phyloP scores from a whole-genome alignment of 768 basidiomycete genomes.

The Punctularia strigosozonata region DNA sequence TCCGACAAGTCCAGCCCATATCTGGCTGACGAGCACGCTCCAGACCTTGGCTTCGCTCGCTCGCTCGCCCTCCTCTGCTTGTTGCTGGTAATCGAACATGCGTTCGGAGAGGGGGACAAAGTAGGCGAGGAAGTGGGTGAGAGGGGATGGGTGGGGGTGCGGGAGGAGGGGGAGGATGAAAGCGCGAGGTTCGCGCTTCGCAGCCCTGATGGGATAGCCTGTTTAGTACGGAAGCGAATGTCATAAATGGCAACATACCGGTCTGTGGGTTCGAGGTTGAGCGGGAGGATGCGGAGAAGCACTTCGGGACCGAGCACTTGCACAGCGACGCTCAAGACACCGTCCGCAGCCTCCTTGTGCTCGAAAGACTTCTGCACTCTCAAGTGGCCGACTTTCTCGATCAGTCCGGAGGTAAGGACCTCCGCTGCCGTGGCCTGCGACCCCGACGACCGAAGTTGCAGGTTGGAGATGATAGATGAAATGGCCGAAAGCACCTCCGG shows the following conservation, averaged over 20 bases:
- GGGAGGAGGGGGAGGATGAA: slow-evolving; percentile 83
- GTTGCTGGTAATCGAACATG: slow-evolving; percentile 82
- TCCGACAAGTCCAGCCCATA: slow-evolving; percentile 85
- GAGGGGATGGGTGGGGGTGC: slow-evolving; percentile 68
- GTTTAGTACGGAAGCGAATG: slow-evolving; percentile 1
- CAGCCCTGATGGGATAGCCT: slow-evolving; percentile 31
- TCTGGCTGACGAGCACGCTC: slow-evolving; percentile 86
- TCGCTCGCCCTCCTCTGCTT: slow-evolving; percentile 60
- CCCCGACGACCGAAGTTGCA: slow-evolving; percentile 36
- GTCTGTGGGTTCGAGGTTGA: slow-evolving; percentile 76
- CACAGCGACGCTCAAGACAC: slow-evolving; percentile 69
- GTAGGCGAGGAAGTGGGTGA: slow-evolving; percentile 78
- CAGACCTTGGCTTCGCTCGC: slow-evolving; percentile 89
- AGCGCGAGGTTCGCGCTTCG: slow-evolving; percentile 77
- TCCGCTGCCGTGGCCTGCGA: slow-evolving; percentile 52
- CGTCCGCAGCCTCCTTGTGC: slow-evolving; percentile 80
- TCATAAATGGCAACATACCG: slow-evolving; percentile 36
- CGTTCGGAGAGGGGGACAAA: slow-evolving; percentile 92
- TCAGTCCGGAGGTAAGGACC: slow-evolving; percentile 51
- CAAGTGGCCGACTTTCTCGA: slow-evolving; percentile 62
- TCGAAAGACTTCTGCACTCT: slow-evolving; percentile 77
- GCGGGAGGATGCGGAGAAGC: slow-evolving; percentile 60
- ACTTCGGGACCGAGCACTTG: slow-evolving; percentile 77
- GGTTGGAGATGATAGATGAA: slow-evolving; percentile 52
- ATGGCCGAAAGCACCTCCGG: slow-evolving; percentile 70